Evolutionary conservation across 148 eudicot genomes (phyloP), one percentile per base, ranked within the genome.

Genomic region (Spergularia marina): DNA sequence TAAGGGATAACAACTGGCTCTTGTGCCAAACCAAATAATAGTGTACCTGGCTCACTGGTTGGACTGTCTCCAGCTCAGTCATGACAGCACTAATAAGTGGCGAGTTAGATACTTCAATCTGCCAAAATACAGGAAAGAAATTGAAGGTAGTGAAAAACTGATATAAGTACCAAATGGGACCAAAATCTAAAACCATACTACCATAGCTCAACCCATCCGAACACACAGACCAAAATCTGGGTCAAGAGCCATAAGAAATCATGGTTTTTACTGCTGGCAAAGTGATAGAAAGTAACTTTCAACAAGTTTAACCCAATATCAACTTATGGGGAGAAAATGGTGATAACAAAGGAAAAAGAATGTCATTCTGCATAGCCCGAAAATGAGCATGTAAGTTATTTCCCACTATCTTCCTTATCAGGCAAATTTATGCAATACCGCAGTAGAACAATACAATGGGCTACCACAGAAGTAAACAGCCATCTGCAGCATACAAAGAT

Each of bases 91-190:
- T 95, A 77, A 92, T 85, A 56, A 95, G 96, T 68, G 97, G 94
- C 59, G 96, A 95, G 80, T 95, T 95, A 17, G 99, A 92, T 73
- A 95, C 99, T 82, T 95, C 90, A 40, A 92, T 95, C 98, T 92
- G 88, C 79, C 68, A 71, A 66, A 34, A 40, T 56, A 68, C 53
- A 75, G 71, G 56, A 49, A 10, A 36, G 36, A 65, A 53, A 10
- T 15, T 58, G 49, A 82, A 21, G 56, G 69, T 40, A 12, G 59
- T 9, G 23, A 36, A 66, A 65, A 61, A 6, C 16, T 15, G 61
- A 71, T 53, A 1, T 58, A 73, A 21, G 15, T 12, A n/a, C 12
- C 67, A 36, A 13, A 39, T 53, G 71, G 13, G 55, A 53, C 20
- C 44, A 40, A 66, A 41, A 65, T 39, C 72, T 69, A 55, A 41